These are phyloP conservation scores for Pyrenopolyporus hunteri DNA, from an alignment of 495 filamentous ascomycete species.

Conservation along the genomic window DNA sequence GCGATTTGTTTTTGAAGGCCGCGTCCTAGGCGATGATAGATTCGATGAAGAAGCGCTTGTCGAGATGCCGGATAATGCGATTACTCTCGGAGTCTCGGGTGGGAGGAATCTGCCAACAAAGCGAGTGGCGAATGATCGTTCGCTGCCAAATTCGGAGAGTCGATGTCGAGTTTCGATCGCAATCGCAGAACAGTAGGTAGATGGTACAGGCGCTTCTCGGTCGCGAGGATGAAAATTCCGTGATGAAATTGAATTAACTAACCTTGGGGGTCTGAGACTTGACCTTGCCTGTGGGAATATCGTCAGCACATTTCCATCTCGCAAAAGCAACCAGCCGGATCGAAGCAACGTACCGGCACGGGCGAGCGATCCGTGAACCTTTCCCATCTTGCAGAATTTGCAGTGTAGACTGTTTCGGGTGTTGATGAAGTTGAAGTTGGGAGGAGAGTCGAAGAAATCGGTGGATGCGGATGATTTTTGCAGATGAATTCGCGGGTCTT, in stretches of 20 bases:
- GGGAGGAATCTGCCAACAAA: conserved; percentile 1
- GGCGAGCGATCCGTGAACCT: conserved; percentile 91
- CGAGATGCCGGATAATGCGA: conserved; percentile 3
- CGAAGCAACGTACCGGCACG: conserved; percentile 72
- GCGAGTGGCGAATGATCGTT: conserved; percentile 16
- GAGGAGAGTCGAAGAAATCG: conserved; percentile 15
- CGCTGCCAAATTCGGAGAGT: background rate
- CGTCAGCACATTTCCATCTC: conserved; percentile 17
- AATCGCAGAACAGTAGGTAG: conserved; percentile 3
- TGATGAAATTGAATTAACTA: conserved; percentile 19
- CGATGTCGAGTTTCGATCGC: background rate
- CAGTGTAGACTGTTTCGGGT: conserved; percentile 13
- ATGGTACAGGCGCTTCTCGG: conserved; percentile 18
- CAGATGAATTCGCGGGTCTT: conserved; percentile 30
- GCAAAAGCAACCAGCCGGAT: background rate
- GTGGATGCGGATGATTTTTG: conserved; percentile 23
- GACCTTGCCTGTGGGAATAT: conserved; percentile 49
- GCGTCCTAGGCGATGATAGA: background rate
- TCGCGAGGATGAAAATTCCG: conserved; percentile 1
- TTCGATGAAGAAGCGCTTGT: conserved; percentile 17
- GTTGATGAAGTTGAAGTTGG: conserved; percentile 28
- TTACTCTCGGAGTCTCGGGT: background rate
- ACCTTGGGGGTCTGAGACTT: conserved; percentile 55
- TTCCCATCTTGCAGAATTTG: conserved; percentile 69
- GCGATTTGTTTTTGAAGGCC: background rate